Evolutionary conservation across 2,329 filamentous ascomycete species (phyloP), one percentile per base, ranked within the genome.

Genomic region (Aspergillus pseudoglaucus): DNA sequence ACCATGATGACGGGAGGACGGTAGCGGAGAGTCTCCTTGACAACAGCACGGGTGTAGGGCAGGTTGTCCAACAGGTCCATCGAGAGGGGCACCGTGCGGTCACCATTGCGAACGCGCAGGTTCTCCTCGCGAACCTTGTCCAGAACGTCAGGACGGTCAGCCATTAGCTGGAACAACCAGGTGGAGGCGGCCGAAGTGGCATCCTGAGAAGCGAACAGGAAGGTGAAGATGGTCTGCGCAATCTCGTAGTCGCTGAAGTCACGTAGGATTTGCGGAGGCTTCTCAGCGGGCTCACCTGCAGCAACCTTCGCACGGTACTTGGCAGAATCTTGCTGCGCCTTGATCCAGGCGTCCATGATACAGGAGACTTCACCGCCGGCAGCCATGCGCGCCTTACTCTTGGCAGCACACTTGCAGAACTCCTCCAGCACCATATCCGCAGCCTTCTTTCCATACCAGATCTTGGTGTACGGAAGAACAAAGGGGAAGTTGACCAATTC

Each of bases 401-500:
- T 95, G 53, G 89, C 88, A 42, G 91, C 87, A 64, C 91, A 96
- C 72, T 89, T 90, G 66, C 85, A 75, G 64, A 97, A 97, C 67
- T 95, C 90, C 43, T 79, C 80, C 56, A 97, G 77, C 30, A 95
- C 89, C 84, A 95, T 89, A 63, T 95, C 88, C 49, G 91, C 84
- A 25, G 90, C 89, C 75, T 90, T 94, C 80, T 96, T 95, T 60
- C 91, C 93, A 64, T 95, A 94, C 90, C 90, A 97, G 4, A 90
- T 90, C 76, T 90, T 91, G 66, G 90, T 96, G 77, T 82, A 97
- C 35, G 91, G 91, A 37, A 97, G 72, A 66, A 97, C 96, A 72
- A 97, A 87, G 50, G 93, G 91, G 76, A 97, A 95, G 77, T 97
- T 97, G 77, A 98, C 93, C 42, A 97, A 81, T 71, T 98, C 93